These are phyloP conservation scores for Fraxinus pennsylvanica DNA, from an alignment of 257 asterid species.

Conservation along the genomic window DNA sequence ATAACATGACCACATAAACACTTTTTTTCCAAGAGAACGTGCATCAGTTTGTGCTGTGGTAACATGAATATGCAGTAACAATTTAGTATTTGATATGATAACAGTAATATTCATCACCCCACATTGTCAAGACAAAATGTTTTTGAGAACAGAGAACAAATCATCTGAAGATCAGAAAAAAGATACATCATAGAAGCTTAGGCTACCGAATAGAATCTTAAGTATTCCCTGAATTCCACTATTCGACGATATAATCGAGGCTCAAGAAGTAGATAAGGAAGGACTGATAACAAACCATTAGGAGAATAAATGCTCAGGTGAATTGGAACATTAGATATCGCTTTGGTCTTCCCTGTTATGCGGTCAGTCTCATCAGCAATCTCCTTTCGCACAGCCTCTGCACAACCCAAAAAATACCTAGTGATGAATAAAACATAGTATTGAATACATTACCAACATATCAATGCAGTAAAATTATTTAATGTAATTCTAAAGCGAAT, in stretches of 20 bases:
- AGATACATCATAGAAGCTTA: background rate
- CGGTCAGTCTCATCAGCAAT: slow-evolving; percentile 96
- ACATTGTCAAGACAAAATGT: slow-evolving; percentile 12
- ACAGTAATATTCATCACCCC: slow-evolving; percentile 12
- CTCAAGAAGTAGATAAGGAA: slow-evolving; percentile 19
- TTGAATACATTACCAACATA: slow-evolving; percentile 24
- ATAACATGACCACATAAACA: background rate
- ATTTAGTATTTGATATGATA: background rate
- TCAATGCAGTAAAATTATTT: slow-evolving; percentile 25
- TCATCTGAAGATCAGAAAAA: slow-evolving; percentile 6
- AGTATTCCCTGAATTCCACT: slow-evolving; percentile 13
- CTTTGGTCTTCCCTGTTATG: slow-evolving; percentile 82
- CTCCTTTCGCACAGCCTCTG: slow-evolving; percentile 93
- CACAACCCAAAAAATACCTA: slow-evolving; percentile 41
- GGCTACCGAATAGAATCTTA: slow-evolving; percentile 11
- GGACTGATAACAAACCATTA: slow-evolving; percentile 57
- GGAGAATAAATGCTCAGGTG: slow-evolving; percentile 97
- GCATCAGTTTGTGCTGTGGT: background rate
- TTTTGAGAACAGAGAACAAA: slow-evolving; percentile 5
- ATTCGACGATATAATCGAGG: slow-evolving; percentile 14
- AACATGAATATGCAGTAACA: background rate
- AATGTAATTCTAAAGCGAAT: slow-evolving; percentile 20
- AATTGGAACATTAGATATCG: slow-evolving; percentile 89
- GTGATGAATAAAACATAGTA: slow-evolving; percentile 27
- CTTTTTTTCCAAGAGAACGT: background rate